Evolutionary conservation across 164 flowering plant species (phyloP), one percentile per base, ranked within the genome.

Genomic region (Euptelea pleiosperma): DNA sequence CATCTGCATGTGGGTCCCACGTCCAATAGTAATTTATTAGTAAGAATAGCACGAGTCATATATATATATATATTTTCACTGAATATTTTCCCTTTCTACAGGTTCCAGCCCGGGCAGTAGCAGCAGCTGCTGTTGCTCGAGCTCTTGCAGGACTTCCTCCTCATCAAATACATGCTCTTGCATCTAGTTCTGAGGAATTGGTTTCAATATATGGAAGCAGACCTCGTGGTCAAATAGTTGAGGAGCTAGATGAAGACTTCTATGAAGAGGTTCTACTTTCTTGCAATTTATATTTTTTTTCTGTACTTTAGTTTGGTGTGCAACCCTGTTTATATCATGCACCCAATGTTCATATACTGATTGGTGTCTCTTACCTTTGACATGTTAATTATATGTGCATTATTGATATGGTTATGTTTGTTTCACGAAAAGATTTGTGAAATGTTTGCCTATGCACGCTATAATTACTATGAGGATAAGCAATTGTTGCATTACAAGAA

Each of bases 91-190:
- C 8, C 18, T 59, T 57, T 57, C 28, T 63, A 24, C 73, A 94
- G 99, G 91, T 91, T 66, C 97, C 98, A 28, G 91, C 82, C 19
- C 84, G 98, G 59, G 99, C 91, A 43, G 96, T 81, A 15, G 96
- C 97, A 8, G 97, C 99, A 18, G 99, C 99, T 42, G 94, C 83
- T 63, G 87, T 89, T 55, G 99, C 99, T 46, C 88, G 94, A 60
- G 94, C 85, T 62, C 77, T 94, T 70, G 89, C 96, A 26, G 83
- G 86, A 37, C 70, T 94, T 33, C 95, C 97, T 41, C 91, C 97
- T 24, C 87, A 94, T 67, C 90, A 91, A 64, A 79, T 89, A 61
- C 58, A 65, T 53, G 75, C 61, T 66, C 82, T 89, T 35, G 71
- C 89, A 10, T 85, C 96, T 36, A 79, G 85, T 70, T 91, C 99